phyloP scores from a whole-genome alignment of 495 filamentous ascomycete genomes.

The Apiosordaria backusii region DNA sequence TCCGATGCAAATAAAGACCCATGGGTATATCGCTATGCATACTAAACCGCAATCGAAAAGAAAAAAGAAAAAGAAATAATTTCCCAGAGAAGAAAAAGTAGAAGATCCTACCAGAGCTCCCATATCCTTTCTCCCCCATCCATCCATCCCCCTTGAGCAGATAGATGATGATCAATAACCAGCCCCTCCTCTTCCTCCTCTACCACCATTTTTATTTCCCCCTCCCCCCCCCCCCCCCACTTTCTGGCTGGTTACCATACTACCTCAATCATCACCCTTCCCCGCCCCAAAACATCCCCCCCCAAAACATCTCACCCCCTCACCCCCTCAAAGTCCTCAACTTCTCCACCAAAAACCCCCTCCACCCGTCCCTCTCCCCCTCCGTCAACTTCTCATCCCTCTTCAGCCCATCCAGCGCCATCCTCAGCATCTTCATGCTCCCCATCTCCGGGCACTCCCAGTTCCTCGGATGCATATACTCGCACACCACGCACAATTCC shows the following conservation, averaged over 20 bases:
- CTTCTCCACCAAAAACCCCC: conserved; percentile 15
- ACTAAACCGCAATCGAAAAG: not conserved
- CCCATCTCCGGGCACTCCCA: conserved; percentile 34
- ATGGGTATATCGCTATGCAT: not conserved
- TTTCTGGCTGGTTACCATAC: too few species aligned
- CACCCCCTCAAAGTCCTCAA: conserved; percentile 12
- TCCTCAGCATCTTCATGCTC: conserved; percentile 28
- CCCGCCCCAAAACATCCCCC: not conserved
- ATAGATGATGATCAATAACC: not conserved
- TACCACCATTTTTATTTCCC: not conserved
- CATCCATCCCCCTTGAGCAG: not conserved
- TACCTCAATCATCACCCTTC: not conserved
- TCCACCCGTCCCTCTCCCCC: not conserved
- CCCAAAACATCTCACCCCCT: not conserved
- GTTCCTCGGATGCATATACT: conserved; percentile 23
- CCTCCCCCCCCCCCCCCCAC: too few species aligned
- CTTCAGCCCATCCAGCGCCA: conserved; percentile 25
- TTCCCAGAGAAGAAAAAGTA: not conserved
- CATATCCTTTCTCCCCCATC: too few species aligned
- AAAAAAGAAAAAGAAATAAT: not conserved
- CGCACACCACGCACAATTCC: conserved; percentile 35
- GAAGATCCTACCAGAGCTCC: not conserved
- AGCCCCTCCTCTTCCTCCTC: not conserved
- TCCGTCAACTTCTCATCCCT: not conserved
- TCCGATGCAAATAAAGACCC: not conserved